Evolutionary conservation across 805 yeast species (phyloP).

Genomic region (Yamadazyma sp.): DNA sequence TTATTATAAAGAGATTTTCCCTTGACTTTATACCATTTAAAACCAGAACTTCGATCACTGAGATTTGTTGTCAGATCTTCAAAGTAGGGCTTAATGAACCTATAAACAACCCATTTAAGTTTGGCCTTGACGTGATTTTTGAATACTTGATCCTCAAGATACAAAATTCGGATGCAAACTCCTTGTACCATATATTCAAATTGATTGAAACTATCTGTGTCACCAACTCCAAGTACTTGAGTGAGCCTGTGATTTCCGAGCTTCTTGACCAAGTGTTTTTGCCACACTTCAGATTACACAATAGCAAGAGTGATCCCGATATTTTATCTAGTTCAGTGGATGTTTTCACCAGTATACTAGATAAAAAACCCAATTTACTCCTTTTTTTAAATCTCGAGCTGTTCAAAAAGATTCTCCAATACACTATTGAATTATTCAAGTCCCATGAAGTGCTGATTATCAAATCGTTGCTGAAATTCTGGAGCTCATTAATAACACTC

Average conservation of each 20-base stretch:
- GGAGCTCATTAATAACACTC: constrained; percentile 50
- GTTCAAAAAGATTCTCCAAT: constrained; percentile 18
- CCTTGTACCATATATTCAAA: constrained; percentile 46
- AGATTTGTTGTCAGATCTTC: constrained; percentile 61
- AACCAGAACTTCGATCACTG: constrained; percentile 53
- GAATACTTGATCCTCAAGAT: constrained; percentile 37
- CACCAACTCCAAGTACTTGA: constrained; percentile 32
- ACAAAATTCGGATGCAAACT: constrained; percentile 24
- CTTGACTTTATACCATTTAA: constrained; percentile 36
- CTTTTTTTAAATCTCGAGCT: constrained; percentile 32
- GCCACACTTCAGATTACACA: constrained; percentile 37
- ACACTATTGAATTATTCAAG: constrained; percentile 2
- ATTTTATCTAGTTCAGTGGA: constrained; percentile 50
- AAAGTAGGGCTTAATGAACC: constrained; percentile 64
- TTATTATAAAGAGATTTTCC: constrained; percentile 43
- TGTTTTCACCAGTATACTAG: constrained; percentile 51
- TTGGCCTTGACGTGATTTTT: constrained; percentile 41
- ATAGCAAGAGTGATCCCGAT: constrained; percentile 57
- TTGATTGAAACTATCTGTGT: constrained; percentile 46
- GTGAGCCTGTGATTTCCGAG: constrained; percentile 31
- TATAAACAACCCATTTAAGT: constrained; percentile 65
- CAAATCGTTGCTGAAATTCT: constrained; percentile 52
- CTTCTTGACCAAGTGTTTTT: constrained; percentile 41
- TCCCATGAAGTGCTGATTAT: constrained; percentile 57
- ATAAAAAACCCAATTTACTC: constrained; percentile 46